Percentiles rank a stretch among this genome's conserved stretches.
Evolutionary conservation across 345 rosid genomes (phyloP).

Genomic region (Eucalyptus tenuipes): DNA sequence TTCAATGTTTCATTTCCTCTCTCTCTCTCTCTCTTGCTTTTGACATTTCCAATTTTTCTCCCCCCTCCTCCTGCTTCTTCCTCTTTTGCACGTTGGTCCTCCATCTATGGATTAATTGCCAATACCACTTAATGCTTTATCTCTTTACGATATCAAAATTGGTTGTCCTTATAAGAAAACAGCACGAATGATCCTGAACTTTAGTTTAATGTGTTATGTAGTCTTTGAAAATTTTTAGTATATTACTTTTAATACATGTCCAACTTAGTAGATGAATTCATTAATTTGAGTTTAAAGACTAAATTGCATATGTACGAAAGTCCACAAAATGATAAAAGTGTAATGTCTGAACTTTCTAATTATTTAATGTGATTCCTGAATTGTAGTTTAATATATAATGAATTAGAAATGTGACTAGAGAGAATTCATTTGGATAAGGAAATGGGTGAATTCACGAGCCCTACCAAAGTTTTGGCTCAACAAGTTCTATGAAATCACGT

Average conservation of each 20-base stretch:
- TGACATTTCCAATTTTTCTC: background rate
- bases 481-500: rapidly evolving
- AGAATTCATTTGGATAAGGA: too few relatives aligned
- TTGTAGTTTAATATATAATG: rapidly evolving
- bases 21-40: background rate
- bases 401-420: background rate
- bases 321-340: rapidly evolving
- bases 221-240: too few relatives aligned
- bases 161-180: too few relatives aligned
- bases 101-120: background rate
- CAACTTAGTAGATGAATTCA: background rate
- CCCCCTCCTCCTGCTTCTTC: too few relatives aligned
- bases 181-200: too few relatives aligned
- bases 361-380: rapidly evolving
- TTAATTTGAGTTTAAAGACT: background rate
- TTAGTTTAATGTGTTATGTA: too few relatives aligned
- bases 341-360: too few relatives aligned
- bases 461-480: background rate
- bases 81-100: background rate
- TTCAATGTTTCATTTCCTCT: too few relatives aligned
- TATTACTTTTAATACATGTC: too few relatives aligned
- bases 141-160: background rate
- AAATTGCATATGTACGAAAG: too few relatives aligned
- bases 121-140: background rate
- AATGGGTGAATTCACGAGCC: background rate